phyloP scores from a whole-genome alignment of 106 monocot genomes.

The Chionographis japonica region DNA sequence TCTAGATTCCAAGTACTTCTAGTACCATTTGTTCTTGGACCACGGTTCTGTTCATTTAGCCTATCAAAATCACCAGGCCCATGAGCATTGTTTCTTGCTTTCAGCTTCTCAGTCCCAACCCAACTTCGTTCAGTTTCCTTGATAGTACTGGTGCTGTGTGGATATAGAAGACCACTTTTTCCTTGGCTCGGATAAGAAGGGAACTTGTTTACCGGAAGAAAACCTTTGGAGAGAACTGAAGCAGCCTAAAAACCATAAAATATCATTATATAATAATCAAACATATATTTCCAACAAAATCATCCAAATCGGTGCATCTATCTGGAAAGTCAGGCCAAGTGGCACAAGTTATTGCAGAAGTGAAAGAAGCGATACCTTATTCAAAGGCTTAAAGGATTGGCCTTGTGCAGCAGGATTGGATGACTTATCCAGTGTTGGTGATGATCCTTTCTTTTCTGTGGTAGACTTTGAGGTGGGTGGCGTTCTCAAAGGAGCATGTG shows the following conservation, averaged over 20 bases:
- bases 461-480: slow-evolving; percentile 13
- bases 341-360: too few relatives aligned
- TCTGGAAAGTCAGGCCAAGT: too few relatives aligned
- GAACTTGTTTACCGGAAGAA: slow-evolving; percentile 15
- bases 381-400: slow-evolving; percentile 37
- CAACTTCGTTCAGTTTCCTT: slow-evolving; percentile 27
- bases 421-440: slow-evolving; percentile 16
- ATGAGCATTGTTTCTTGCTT: slow-evolving; percentile 17
- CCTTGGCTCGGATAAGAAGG: slow-evolving; percentile 21
- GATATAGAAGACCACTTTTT: slow-evolving; percentile 6
- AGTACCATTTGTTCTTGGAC: slow-evolving; percentile 31
- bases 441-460: slow-evolving; percentile 32
- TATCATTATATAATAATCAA: too few relatives aligned
- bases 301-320: too few relatives aligned
- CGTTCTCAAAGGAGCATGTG: slow-evolving; percentile 20
- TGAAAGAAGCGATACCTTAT: slow-evolving; percentile 28
- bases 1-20: not conserved
- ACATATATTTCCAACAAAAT: too few relatives aligned
- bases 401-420: slow-evolving; percentile 12
- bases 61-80: slow-evolving; percentile 19
- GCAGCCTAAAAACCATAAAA: not conserved
- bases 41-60: slow-evolving; percentile 46
- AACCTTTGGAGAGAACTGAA: slow-evolving; percentile 23
- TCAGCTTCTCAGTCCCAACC: slow-evolving; percentile 21
- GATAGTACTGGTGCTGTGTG: not conserved